Evolutionary conservation across 495 filamentous ascomycete species (phyloP), one percentile per base, ranked within the genome.

Genomic region (Aspergillus egyptiacus): DNA sequence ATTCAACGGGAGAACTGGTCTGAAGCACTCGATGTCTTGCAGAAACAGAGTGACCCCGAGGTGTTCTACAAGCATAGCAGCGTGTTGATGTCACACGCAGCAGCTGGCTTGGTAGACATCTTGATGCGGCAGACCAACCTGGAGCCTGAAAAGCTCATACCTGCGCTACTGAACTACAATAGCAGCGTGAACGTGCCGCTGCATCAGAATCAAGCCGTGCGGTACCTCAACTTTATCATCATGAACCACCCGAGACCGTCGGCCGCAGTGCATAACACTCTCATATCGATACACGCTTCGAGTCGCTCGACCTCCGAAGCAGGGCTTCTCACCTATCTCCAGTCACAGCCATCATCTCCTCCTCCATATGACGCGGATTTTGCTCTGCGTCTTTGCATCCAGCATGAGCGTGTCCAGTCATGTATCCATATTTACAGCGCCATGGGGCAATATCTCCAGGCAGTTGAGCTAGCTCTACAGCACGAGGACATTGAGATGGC

Each of bases 51-150:
- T 24, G 86, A 95, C 36, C 79, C 88, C 0, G 87, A 95, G 42
- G 84, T 95, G 41, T 96, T 97, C 64, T 97, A 97, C 73, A 85
- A 86, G 39, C 95, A 96, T 63, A 88, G 85, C 69, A 95, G 84
- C 55, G 91, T 96, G n/a, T 76, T 97, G 39, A 96, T 98, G 86
- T 85, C 84, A 34, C 86, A 95, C 59, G 80, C 81, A 13, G 81
- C 91, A 1, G 76, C 84, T 8, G 88, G 91, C 34, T 72, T 95
- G 20, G 85, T 96, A 27, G 89, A 98, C 53, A 91, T 97, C 19
- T 67, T 96, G 56, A 96, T 95, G 85, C 80, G 93, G 19, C 93
- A 97, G 68, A 71, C 78, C 9, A 89, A 91, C 58, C 77, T 98
- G n/a, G 82, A 93, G 48, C 80, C 90, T 1, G 82, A 89, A 46